Conservation (phyloP, 2,329 filamentous ascomycete species). For the Phialocephala subalpina region DNA sequence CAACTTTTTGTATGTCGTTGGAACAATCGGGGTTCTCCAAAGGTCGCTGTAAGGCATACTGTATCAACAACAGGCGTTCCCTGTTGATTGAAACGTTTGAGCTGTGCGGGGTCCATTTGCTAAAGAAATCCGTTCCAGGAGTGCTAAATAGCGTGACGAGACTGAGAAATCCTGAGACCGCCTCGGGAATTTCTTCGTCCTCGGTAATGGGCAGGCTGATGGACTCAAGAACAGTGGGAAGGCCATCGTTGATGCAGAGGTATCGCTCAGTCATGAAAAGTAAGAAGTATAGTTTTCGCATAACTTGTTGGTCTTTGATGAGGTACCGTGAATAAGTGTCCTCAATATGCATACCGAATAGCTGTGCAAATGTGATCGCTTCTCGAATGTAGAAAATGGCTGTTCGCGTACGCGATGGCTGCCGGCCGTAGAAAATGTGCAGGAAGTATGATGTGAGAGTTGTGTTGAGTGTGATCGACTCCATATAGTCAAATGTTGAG, state of each 20-base stretch:
- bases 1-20: slow-evolving; percentile 12
- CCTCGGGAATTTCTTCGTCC: slow-evolving; percentile 11
- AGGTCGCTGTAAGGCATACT: slow-evolving; percentile 9
- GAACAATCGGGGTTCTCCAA: slow-evolving; percentile 7
- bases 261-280: slow-evolving; percentile 14
- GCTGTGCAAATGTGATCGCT: slow-evolving; percentile 11
- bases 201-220: slow-evolving; percentile 8
- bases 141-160: slow-evolving; percentile 13
- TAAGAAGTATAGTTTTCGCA: slow-evolving; percentile 12
- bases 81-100: slow-evolving; percentile 10
- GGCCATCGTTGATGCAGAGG: slow-evolving; percentile 10
- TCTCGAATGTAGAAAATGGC: slow-evolving; percentile 12
- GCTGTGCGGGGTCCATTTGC: slow-evolving; percentile 10
- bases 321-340: slow-evolving; percentile 4
- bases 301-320: slow-evolving; percentile 10
- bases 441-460: slow-evolving; percentile 14
- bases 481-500: slow-evolving; percentile 12
- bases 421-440: slow-evolving; percentile 13
- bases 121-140: slow-evolving; percentile 10
- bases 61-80: slow-evolving; percentile 12
- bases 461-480: slow-evolving; percentile 11
- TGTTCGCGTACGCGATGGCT: slow-evolving; percentile 7
- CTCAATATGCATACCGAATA: slow-evolving; percentile 9
- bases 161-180: slow-evolving; percentile 6
- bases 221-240: slow-evolving; percentile 9